A percentile compares a stretch with the other conserved stretches of the same genome.
phyloP scores from a whole-genome alignment of 768 basidiomycete genomes.

The Coprinopsis strossmayeri region DNA sequence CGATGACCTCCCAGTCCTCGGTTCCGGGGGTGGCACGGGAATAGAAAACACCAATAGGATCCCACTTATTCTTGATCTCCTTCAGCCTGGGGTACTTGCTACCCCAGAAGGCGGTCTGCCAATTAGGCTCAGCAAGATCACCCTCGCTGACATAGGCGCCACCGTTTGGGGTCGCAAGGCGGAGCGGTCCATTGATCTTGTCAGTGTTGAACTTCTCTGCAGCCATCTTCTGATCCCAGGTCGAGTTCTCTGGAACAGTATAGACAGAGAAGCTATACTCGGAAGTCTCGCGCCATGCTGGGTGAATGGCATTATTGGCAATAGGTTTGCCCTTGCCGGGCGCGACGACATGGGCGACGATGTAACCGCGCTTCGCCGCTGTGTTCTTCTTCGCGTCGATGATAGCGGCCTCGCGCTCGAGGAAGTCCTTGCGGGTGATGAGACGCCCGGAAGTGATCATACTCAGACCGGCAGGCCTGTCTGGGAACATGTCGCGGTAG shows the following conservation, averaged over 20 bases:
- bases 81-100: not conserved
- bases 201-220: conserved; percentile 8
- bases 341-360: conserved; percentile 11
- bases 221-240: conserved; percentile 6
- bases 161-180: conserved; percentile 11
- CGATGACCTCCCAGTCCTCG: not conserved
- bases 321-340: conserved; percentile 3
- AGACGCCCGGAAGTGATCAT: conserved; percentile 8
- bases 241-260: conserved; percentile 3
- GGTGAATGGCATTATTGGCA: conserved; percentile 7
- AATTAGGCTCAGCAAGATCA: conserved; percentile 7
- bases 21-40: not conserved
- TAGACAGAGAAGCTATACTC: not conserved
- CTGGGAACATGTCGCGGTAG: conserved; percentile 12
- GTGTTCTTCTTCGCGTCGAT: conserved; percentile 6
- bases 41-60: not conserved
- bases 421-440: conserved; percentile 8
- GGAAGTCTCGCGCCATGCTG: conserved; percentile 5
- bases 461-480: conserved; percentile 1
- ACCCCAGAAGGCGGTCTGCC: not conserved
- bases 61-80: not conserved
- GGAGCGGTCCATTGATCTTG: conserved; percentile 4
- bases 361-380: conserved; percentile 2
- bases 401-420: conserved; percentile 1
- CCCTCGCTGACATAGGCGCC: conserved; percentile 11